These are phyloP conservation scores for Podaxis carcinomalis DNA, from an alignment of 768 basidiomycete species.

Conservation along the genomic window DNA sequence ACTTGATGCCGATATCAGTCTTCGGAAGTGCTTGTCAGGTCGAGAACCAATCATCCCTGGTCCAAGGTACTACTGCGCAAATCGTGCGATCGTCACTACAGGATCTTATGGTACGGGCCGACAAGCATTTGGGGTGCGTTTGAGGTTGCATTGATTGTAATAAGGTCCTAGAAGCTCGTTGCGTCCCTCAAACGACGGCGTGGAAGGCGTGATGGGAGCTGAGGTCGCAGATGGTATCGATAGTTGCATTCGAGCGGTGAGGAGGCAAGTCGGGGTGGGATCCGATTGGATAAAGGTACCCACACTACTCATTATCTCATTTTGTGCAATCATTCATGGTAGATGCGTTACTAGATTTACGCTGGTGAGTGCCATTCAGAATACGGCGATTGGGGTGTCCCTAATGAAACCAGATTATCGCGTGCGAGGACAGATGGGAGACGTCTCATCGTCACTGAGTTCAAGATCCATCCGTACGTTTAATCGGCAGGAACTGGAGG, in stretches of 20 bases:
- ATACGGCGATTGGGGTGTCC: slow-evolving; percentile 8
- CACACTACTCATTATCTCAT: not conserved
- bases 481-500: slow-evolving; percentile 36
- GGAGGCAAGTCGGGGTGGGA: slow-evolving; percentile 59
- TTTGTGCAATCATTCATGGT: slow-evolving; percentile 4
- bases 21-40: slow-evolving; percentile 47
- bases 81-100: slow-evolving; percentile 54
- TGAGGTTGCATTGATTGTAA: not conserved
- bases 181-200: slow-evolving; percentile 41
- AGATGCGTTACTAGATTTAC: slow-evolving; percentile 38
- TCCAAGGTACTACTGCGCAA: slow-evolving; percentile 59
- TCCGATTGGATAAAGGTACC: slow-evolving; percentile 66
- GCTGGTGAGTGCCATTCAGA: slow-evolving; percentile 32
- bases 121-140: slow-evolving; percentile 9
- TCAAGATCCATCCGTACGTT: slow-evolving; percentile 39
- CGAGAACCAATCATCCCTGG: slow-evolving; percentile 47
- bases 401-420: slow-evolving; percentile 42
- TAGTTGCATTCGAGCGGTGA: slow-evolving; percentile 50
- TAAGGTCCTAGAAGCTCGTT: slow-evolving; percentile 51
- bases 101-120: slow-evolving; percentile 50
- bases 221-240: slow-evolving; percentile 55
- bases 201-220: slow-evolving; percentile 55
- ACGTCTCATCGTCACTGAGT: slow-evolving; percentile 33
- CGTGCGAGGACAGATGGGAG: slow-evolving; percentile 39
- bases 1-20: slow-evolving; percentile 52